Evolutionary conservation across 495 filamentous ascomycete species (phyloP).

Genomic region (Podospora conica): DNA sequence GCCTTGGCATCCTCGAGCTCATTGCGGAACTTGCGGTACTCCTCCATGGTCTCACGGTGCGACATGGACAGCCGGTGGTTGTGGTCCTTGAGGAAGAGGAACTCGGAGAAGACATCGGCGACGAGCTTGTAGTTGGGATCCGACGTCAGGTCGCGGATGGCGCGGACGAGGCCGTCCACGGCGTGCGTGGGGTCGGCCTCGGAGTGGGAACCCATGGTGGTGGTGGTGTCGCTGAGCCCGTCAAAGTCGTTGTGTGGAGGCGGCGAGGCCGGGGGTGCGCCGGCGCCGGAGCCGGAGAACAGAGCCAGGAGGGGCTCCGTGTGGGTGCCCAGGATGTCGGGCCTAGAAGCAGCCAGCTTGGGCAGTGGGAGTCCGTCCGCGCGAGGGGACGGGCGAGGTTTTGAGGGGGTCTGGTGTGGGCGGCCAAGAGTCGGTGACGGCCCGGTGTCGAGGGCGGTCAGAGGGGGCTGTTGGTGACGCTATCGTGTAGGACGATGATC

Average conservation of each 20-base stretch:
- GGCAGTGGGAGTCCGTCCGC: constrained; percentile 1
- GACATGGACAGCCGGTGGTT: constrained; percentile 30
- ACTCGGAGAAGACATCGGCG: constrained; percentile 35
- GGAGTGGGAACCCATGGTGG: constrained; percentile 19
- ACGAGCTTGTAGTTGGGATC: constrained; percentile 36
- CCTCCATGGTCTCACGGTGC: constrained; percentile 29
- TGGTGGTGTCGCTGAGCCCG: constrained; percentile 1
- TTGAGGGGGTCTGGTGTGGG: background rate
- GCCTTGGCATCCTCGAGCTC: constrained; percentile 29
- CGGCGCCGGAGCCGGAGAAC: constrained; percentile 5
- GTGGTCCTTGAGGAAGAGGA: constrained; percentile 34
- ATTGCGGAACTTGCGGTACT: constrained; percentile 32
- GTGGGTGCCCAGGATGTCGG: constrained; percentile 8
- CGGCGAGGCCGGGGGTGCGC: background rate
- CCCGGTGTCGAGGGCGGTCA: background rate
- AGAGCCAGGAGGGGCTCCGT: constrained; percentile 5
- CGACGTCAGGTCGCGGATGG: constrained; percentile 32
- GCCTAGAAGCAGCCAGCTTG: constrained; percentile 22
- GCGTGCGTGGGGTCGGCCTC: constrained; percentile 26
- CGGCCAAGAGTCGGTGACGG: no score
- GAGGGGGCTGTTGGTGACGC: background rate
- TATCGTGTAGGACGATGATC: constrained; percentile 15
- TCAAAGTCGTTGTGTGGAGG: background rate
- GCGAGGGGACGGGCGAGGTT: background rate
- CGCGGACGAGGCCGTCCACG: constrained; percentile 32